A percentile compares a stretch with the other conserved stretches of the same genome.
phyloP scores from a whole-genome alignment of 345 rosid genomes.

The Jatropha curcas region DNA sequence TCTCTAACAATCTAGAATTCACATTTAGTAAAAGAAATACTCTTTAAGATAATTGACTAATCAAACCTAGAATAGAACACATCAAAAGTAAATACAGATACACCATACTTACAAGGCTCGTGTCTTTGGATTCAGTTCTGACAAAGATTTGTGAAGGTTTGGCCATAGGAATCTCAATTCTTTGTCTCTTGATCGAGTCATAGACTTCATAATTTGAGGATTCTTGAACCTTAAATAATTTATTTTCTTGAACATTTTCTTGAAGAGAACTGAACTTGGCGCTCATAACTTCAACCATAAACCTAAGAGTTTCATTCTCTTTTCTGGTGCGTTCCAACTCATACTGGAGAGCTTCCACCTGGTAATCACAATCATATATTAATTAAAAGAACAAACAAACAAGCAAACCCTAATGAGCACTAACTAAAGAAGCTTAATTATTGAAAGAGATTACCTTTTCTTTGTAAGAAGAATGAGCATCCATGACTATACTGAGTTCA shows the following conservation, averaged over 20 bases:
- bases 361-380: not conserved
- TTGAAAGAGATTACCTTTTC: slow-evolving; percentile 5
- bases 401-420: not conserved
- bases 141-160: slow-evolving; percentile 37
- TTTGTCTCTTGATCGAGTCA: slow-evolving; percentile 25
- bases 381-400: not conserved
- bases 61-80: not conserved
- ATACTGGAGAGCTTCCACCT: slow-evolving; percentile 30
- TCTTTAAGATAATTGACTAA: too few relatives aligned
- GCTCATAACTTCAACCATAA: slow-evolving; percentile 39
- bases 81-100: too few relatives aligned
- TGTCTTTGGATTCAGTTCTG: slow-evolving; percentile 39
- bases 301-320: slow-evolving; percentile 42
- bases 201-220: not conserved
- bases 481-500: slow-evolving; percentile 8
- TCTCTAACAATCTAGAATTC: slow-evolving; percentile 50
- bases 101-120: slow-evolving; percentile 43
- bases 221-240: not conserved
- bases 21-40: not conserved
- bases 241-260: slow-evolving; percentile 20
- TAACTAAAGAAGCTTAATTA: too few relatives aligned
- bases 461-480: not conserved
- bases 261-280: slow-evolving; percentile 34
- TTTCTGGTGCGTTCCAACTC: slow-evolving; percentile 37
- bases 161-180: slow-evolving; percentile 16